Evolutionary conservation across 2,329 filamentous ascomycete species (phyloP).

Genomic region (Periconia digitata): DNA sequence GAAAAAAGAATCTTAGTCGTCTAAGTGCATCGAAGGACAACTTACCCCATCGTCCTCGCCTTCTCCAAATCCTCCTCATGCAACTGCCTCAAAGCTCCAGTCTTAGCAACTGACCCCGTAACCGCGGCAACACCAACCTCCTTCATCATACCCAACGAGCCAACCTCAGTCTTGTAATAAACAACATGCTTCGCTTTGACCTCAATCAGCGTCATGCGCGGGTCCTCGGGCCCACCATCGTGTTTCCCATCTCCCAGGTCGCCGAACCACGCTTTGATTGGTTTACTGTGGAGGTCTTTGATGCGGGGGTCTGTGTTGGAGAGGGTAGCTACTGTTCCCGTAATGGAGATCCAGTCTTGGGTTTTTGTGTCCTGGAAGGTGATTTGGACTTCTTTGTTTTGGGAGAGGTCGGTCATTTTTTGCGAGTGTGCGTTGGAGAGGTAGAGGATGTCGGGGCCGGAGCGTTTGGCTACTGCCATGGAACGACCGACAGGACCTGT

Average conservation of each 20-base stretch:
- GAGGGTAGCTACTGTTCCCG: conserved; percentile 45
- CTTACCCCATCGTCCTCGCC: conserved; percentile 28
- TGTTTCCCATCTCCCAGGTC: conserved; percentile 54
- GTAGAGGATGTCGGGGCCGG: conserved; percentile 55
- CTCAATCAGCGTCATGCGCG: conserved; percentile 48
- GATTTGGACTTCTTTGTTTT: conserved; percentile 47
- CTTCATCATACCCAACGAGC: conserved; percentile 41
- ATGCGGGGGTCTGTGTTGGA: conserved; percentile 51
- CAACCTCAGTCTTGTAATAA: conserved; percentile 43
- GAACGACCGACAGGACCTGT: conserved; percentile 47
- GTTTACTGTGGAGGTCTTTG: conserved; percentile 49
- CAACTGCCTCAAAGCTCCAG: conserved; percentile 48
- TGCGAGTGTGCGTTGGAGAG: conserved; percentile 51
- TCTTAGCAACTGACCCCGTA: conserved; percentile 44
- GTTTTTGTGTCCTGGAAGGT: conserved; percentile 51
- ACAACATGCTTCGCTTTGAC: conserved; percentile 44
- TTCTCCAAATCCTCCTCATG: conserved; percentile 53
- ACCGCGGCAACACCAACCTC: conserved; percentile 43
- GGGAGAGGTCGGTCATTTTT: conserved; percentile 51
- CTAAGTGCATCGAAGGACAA: too few species aligned
- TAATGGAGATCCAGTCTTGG: conserved; percentile 52
- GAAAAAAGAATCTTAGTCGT: too few species aligned
- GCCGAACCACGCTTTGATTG: conserved; percentile 52
- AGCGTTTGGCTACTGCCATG: conserved; percentile 59
- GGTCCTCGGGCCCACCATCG: conserved; percentile 49